These are phyloP conservation scores for Bacidia gigantensis DNA, from an alignment of 495 filamentous ascomycete genomes.

Conservation along the genomic window DNA sequence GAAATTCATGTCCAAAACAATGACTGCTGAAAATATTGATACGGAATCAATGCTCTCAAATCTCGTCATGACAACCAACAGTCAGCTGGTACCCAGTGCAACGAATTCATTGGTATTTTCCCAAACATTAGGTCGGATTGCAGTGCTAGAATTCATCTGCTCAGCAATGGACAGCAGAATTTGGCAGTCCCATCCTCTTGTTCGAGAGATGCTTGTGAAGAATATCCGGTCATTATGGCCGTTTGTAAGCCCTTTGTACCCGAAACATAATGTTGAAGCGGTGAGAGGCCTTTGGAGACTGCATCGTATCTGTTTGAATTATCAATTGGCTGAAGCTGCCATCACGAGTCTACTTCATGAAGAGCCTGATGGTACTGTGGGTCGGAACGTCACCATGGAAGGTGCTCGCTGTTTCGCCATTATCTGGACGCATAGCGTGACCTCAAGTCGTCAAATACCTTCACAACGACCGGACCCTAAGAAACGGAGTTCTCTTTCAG, in stretches of 20 bases:
- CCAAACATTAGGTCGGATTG: conserved; percentile 30
- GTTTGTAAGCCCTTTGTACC: conserved; percentile 63
- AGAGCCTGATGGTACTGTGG: conserved; percentile 30
- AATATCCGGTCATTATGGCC: conserved; percentile 62
- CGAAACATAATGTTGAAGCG: conserved; percentile 87
- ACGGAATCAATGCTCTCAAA: not conserved
- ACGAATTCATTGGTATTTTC: not conserved
- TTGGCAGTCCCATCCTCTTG: conserved; percentile 13
- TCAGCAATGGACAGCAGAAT: not conserved
- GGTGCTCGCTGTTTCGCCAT: conserved; percentile 52
- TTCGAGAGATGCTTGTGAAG: conserved; percentile 19
- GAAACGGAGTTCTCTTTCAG: conserved; percentile 29
- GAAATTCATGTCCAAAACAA: not conserved
- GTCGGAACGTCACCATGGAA: conserved; percentile 27
- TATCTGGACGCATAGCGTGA: conserved; percentile 65
- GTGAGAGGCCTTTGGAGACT: conserved; percentile 76
- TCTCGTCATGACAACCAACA: not conserved
- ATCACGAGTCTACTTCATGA: conserved; percentile 61
- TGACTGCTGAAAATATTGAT: not conserved
- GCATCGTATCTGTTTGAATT: conserved; percentile 48
- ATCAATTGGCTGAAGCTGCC: conserved; percentile 59
- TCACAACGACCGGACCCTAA: conserved; percentile 10
- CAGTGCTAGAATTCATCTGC: conserved; percentile 37
- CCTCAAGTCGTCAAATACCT: not conserved
- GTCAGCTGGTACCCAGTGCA: not conserved